A percentile compares a stretch with the other conserved stretches of the same genome.
Conservation (phyloP, 148 eudicot species). For the Hydrangea macrophylla region DNA sequence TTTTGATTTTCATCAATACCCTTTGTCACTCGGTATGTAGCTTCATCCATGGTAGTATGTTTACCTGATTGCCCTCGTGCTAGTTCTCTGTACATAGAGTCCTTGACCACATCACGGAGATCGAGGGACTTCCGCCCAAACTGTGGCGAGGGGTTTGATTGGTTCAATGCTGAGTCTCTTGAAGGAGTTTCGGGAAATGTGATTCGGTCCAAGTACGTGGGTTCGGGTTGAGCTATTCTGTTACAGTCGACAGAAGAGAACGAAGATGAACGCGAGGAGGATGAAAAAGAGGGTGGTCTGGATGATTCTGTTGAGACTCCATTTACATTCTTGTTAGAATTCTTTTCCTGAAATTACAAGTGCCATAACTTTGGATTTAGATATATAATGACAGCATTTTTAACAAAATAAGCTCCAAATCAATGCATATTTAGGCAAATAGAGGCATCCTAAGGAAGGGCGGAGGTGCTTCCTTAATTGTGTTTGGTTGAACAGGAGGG, state of each 20-base stretch:
- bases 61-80: no score
- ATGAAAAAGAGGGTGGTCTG: slow-evolving; percentile 71
- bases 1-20: slow-evolving; percentile 28
- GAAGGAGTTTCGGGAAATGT: slow-evolving; percentile 74
- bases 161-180: slow-evolving; percentile 53
- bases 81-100: slow-evolving; percentile 76
- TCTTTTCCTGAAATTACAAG: slow-evolving; percentile 55
- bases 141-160: slow-evolving; percentile 49
- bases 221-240: slow-evolving; percentile 62
- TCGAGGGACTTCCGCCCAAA: slow-evolving; percentile 53
- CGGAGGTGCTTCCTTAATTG: not conserved
- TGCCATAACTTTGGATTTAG: slow-evolving; percentile 7
- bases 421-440: not conserved
- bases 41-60: no score
- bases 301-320: slow-evolving; percentile 80
- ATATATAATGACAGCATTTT: slow-evolving; percentile 2
- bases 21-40: no score
- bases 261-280: slow-evolving; percentile 84
- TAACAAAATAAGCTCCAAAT: not conserved
- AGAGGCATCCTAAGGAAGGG: no score
- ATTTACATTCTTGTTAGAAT: slow-evolving; percentile 38
- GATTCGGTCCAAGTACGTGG: slow-evolving; percentile 54
- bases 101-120: slow-evolving; percentile 80
- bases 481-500: no score
- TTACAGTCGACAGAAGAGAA: slow-evolving; percentile 82